Evolutionary conservation across 176 grass and related monocot genomes (phyloP).

Genomic region (Aegilops speltoides): DNA sequence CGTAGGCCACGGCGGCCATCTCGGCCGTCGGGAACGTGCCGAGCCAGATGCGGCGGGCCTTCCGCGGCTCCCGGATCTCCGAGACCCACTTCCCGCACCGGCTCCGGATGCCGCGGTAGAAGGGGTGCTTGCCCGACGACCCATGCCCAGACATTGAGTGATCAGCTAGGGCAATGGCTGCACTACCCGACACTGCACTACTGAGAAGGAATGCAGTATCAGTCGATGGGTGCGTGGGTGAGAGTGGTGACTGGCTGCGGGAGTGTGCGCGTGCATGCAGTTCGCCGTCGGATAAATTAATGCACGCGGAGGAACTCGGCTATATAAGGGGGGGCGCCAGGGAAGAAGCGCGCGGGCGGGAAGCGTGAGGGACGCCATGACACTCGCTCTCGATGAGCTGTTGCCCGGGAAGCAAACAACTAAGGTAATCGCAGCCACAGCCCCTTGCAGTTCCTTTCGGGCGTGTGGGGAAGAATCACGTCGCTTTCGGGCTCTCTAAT

Average conservation of each 20-base stretch:
- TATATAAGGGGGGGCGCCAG: conserved; percentile 37
- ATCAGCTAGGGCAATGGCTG: conserved; percentile 24
- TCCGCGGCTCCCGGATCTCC: conserved; percentile 94
- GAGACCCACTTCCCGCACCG: conserved; percentile 98
- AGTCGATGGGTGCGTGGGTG: not conserved
- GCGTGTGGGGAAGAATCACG: conserved; percentile 7
- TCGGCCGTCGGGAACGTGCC: conserved; percentile 87
- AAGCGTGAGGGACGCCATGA: conserved; percentile 42
- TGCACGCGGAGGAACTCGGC: not conserved
- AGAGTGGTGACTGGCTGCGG: not conserved
- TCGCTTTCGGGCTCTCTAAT: conserved; percentile 16
- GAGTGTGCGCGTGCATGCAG: conserved; percentile 14
- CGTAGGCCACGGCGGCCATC: conserved; percentile 96
- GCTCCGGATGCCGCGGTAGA: conserved; percentile 82
- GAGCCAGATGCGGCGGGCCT: conserved; percentile 92
- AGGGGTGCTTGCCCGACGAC: conserved; percentile 57
- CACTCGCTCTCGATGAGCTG: conserved; percentile 43
- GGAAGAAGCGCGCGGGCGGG: conserved; percentile 7
- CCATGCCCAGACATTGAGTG: conserved; percentile 24
- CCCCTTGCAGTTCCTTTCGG: too few relatives aligned
- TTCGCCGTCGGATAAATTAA: not conserved
- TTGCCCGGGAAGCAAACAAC: conserved; percentile 26
- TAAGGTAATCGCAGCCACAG: not conserved
- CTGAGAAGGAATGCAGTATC: too few relatives aligned
- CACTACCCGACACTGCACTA: not conserved